These are phyloP conservation scores for Avena atlantica DNA, from an alignment of 176 grass and related monocot species.

Conservation along the genomic window DNA sequence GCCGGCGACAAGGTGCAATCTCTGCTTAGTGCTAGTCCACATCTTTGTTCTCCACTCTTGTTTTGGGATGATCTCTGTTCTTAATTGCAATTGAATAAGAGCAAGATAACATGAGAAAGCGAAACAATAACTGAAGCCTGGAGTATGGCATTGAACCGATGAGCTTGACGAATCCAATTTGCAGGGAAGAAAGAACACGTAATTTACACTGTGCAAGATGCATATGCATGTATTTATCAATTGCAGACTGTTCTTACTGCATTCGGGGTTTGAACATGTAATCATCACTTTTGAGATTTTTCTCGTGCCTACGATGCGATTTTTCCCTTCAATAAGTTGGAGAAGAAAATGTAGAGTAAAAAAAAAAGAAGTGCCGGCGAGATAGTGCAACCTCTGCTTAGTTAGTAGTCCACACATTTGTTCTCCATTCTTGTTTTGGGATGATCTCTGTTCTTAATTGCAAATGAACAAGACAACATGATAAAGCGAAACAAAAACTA, in stretches of 20 bases:
- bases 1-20: slow-evolving; percentile 1
- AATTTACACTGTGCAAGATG: not conserved
- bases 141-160: not conserved
- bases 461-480: no score
- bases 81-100: not conserved
- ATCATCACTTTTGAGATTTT: no score
- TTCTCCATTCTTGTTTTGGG: no score
- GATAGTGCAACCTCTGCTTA: no score
- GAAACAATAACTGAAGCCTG: not conserved
- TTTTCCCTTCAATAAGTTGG: no score
- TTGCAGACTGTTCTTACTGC: slow-evolving; percentile 17
- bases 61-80: not conserved
- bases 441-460: no score
- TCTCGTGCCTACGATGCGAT: no score
- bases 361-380: no score
- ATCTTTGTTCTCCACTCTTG: not conserved
- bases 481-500: no score
- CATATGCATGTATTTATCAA: not conserved
- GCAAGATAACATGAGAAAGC: not conserved
- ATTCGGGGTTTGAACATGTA: slow-evolving; percentile 11
- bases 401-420: no score
- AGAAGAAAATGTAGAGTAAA: no score
- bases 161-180: not conserved
- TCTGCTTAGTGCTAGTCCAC: not conserved
- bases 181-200: not conserved